Evolutionary conservation across 495 filamentous ascomycete species (phyloP), one percentile per base, ranked within the genome.

Genomic region (Penicillium steckii): DNA sequence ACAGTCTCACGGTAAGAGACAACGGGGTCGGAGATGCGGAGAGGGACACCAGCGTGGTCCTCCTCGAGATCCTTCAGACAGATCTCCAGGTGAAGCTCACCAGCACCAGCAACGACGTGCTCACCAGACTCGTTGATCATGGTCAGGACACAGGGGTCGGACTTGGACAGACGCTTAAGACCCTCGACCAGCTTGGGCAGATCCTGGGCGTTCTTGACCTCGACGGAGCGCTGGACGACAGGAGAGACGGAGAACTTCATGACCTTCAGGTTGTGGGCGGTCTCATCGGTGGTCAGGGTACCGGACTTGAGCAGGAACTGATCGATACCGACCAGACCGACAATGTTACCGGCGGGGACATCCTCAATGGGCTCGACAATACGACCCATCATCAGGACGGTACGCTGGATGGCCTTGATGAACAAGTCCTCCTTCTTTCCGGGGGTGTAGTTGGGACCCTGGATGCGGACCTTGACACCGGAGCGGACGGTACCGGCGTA

Each of bases 231-330:
- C 77, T 85, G 94, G 61, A 99, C 95, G 76, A 99, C 94, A 69
- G 94, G 94, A 33, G 94, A 97, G 69, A 99, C 94, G 65, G 94
- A 99, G 89, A 99, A 99, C 80, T 95, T 96, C 94, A 99, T 99
- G 77, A 99, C 94, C 86, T 97, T 99, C 61, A 99, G 77, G 85
- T 99, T 99, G 87, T 99, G 94, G 64, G 94, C 94, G 54, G 92
- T 93, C 56, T 99, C 94, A 66, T 84, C 85, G 68, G 95, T 99
- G 74, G 91, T 95, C 58, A 99, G 86, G 60, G 94, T 99, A 85
- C 94, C 94, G 68, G 94, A 97, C 86, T 99, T 99, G 83, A 99
- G 90, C 78, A 99, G 80, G 89, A 99, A 99, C 83, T 99, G 94
- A 73, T 99, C 94, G 69, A 99, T 88, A 87, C 94, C 94, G 68